Base-by-base conservation (phyloP, 2,329 filamentous ascomycete species). In the Stemphylium lycopersici region DNA sequence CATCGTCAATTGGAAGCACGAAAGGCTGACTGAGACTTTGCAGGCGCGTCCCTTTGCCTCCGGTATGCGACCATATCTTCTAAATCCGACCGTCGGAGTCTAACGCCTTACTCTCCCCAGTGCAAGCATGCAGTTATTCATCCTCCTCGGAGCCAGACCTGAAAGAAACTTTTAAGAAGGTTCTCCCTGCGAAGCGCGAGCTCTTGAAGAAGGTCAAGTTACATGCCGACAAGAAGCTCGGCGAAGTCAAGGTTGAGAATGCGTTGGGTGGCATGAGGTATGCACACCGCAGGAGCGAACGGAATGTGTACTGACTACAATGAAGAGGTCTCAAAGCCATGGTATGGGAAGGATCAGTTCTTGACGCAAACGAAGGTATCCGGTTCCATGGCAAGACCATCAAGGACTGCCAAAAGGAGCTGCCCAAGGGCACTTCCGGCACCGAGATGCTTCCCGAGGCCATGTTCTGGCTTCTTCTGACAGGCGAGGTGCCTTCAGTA, bases 391-490 rank as follows among this genome's bases (percentile, higher is more conserved):
- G 95, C 74, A 90, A 89, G 71, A 97, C 93, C 61, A 99, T 99
- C 83, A 96, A 96, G 80, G 93, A 99, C 74, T 99, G 95, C 81
- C 95, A 98, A 75, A 86, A 88, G 65, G 89, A 92, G 76, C 87
- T 98, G 13, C 93, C 95, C 74, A 98, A 97, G 83, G 95, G 93
- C 65, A 91, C 85, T 55, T 86, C 90, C 2, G 91, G 93, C 69
- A 96, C 91, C 5, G 93, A 98, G 80, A 99, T 98, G 95, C 85
- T 98, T 11, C 95, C 95, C 42, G 95, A 99, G 79, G 88, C 93
- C 77, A 99, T 99, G 95, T 99, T 99, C 84, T 99, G 95, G 95
- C 87, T 98, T 37, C 87, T 99, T 45, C 83, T 99, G 66, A 99
- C 95, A 8, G 95, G 95, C 55, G 84, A 96, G 77, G 90, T 98